Base-by-base conservation (phyloP, 768 basidiomycete genomes). In the Boletus pseudopeckii region DNA sequence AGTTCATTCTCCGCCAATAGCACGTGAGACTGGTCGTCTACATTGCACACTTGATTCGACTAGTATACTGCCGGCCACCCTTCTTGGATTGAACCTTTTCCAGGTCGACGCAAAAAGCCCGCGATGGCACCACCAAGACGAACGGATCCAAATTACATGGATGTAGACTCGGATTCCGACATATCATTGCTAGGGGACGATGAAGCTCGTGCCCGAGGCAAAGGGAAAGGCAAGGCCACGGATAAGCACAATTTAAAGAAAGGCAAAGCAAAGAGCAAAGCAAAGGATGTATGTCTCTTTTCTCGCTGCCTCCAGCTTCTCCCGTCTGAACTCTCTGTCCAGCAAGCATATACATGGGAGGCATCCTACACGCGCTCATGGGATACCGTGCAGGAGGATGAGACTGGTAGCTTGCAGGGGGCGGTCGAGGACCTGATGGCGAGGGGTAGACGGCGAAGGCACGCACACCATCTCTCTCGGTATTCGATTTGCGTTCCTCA, bases 321-420 rank as follows among this genome's bases (percentile, higher is more conserved):
- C 28, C 30, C 41, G 7, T 47, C 54, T 57, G 37, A 52, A 52
- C 45, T 37, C 39, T 54, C 46, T 46, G 30, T 53, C 32, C 64
- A 89, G 86, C 84, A 87, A 82, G 80, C 85, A 5, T 95, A 96
- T 61, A 90, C 93, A 30, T 99, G 96, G 96, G 96, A 98, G 67
- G 96, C 92, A 1, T 87, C 88, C 4, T 98, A 94, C 67, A 85
- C 89, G 33, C 86, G 94, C 37, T 90, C 92, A 44, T 99, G 97
- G 97, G 97, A 98, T 62, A 90, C 88, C 1, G 93, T 98, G 0
- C 91, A 95, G 67, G 96, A 98, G 69, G 97, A 98, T 69, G 96
- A 94, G 64, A 81, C 80, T 0, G 97, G 97, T 1, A 95, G 91
- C 66, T 70, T 99, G 57, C 90, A 95, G 54, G 82, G 85, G 1